phyloP scores from a whole-genome alignment of 1,284 basidiomycete genomes.

The Irpex sp. region DNA sequence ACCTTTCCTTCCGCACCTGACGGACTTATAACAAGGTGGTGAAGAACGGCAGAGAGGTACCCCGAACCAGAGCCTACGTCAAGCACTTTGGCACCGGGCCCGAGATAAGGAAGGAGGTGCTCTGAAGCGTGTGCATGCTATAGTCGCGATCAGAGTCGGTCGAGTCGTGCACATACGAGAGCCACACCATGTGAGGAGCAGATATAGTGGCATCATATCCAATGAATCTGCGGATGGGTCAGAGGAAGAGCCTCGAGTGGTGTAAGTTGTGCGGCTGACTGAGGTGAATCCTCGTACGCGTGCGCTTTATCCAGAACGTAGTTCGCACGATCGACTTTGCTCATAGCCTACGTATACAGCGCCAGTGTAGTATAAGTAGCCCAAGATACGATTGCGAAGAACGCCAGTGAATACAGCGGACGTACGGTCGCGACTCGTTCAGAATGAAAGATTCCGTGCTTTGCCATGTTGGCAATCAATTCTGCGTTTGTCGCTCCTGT shows the following conservation, averaged over 20 bases:
- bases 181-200: conserved; percentile 82
- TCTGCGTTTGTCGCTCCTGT: conserved; percentile 67
- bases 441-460: conserved; percentile 51
- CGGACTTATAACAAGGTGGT: conserved; percentile 57
- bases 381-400: neutral
- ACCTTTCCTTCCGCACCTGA: conserved; percentile 50
- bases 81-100: conserved; percentile 69
- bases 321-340: conserved; percentile 66
- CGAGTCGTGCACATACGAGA: neutral
- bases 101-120: conserved; percentile 67
- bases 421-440: conserved; percentile 38
- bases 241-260: neutral
- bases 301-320: conserved; percentile 54
- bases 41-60: conserved; percentile 74
- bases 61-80: conserved; percentile 83
- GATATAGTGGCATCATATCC: conserved; percentile 84
- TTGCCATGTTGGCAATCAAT: conserved; percentile 66
- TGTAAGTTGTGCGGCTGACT: conserved; percentile 36
- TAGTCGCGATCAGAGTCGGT: neutral
- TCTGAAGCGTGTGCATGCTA: conserved; percentile 84
- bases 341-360: conserved; percentile 56
- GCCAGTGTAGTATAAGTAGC: neutral
- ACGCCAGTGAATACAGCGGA: neutral
- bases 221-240: conserved; percentile 50
- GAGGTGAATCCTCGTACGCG: conserved; percentile 81